Base-by-base conservation (phyloP, 2,329 filamentous ascomycete species). In the Erysiphe neolycopersici region DNA sequence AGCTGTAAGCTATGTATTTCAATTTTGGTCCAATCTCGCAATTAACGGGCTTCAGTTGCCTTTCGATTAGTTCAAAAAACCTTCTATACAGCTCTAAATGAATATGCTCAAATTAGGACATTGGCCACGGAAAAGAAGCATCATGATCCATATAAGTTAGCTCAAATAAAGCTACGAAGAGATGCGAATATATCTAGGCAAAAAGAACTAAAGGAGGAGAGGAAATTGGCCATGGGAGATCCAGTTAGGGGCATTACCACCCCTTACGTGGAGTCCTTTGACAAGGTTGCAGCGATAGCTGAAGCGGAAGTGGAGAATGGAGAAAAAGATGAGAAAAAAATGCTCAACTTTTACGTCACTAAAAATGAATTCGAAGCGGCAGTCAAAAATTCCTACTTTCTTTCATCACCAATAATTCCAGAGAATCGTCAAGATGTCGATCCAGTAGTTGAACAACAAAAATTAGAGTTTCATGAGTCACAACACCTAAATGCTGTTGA, bases 191-290 rank as follows among this genome's bases (percentile, higher is more conserved):
- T 87, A 39, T 71, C 78, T 54, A 74, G 82, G 43, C 82, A 78
- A 54, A 66, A 71, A 48, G 73, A 74, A 48, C 68, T 95, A 44
- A 60, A 72, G 47, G 63, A 71, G 49, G 65, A 75, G 56, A 73
- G 81, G 46, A 65, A 71, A 46, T 66, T 66, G 40, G 66, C 67
- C 39, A 66, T 77, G 50, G 87, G 87, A 42, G 72, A 91, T 59
- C 80, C 84, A 1, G 66, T 98, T 49, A 70, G 76, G 52, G 89
- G 87, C 55, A 67, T 76, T 47, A 61, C 69, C 33, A 94, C 89
- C 14, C 71, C 84, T 29, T 94, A 93, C 56, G 63, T 93, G 53
- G 69, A 82, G 61, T 85, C 82, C 3, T 75, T 93, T 52, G 77
- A 82, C 55, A 71, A 68, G 10, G 75, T 68, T 41, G 33, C 14